Conservation (phyloP, 2,329 filamentous ascomycete species). For the Orbilia brochopaga region DNA sequence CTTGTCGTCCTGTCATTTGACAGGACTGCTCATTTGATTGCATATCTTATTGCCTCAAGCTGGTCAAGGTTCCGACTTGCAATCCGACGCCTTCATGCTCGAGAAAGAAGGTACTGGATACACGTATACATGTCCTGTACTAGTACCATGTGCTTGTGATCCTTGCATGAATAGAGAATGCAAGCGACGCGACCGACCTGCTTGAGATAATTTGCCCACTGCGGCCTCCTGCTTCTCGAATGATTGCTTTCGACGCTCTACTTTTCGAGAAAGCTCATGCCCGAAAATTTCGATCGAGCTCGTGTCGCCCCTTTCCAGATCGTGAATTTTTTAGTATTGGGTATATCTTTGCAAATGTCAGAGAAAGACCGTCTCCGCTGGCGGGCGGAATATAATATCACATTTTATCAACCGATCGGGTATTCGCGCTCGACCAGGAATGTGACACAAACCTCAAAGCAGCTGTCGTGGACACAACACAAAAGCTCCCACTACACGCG, state of each 20-base stretch:
- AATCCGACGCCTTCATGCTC: too few species aligned
- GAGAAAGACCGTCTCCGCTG: neutral
- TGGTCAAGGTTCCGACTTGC: too few species aligned
- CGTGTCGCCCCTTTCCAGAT: too few species aligned
- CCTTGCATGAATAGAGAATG: neutral
- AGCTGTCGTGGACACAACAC: neutral
- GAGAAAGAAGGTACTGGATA: too few species aligned
- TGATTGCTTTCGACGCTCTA: neutral
- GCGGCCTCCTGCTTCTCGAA: neutral
- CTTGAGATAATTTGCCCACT: constrained; percentile 2
- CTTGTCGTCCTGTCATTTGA: too few species aligned
- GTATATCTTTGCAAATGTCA: neutral
- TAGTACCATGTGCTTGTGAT: too few species aligned
- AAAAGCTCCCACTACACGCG: neutral
- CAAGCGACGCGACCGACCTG: neutral
- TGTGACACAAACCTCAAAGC: neutral
- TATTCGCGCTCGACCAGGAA: constrained; percentile 3
- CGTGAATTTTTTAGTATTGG: neutral
- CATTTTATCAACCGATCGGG: neutral
- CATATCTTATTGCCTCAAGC: too few species aligned
- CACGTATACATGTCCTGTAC: too few species aligned
- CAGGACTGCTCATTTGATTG: too few species aligned
- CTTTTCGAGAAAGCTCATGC: neutral
- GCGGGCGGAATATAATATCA: neutral
- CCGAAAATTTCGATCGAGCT: neutral